Conservation (phyloP, 2,329 filamentous ascomycete species). For the Pyrenophora tritici-repentis region DNA sequence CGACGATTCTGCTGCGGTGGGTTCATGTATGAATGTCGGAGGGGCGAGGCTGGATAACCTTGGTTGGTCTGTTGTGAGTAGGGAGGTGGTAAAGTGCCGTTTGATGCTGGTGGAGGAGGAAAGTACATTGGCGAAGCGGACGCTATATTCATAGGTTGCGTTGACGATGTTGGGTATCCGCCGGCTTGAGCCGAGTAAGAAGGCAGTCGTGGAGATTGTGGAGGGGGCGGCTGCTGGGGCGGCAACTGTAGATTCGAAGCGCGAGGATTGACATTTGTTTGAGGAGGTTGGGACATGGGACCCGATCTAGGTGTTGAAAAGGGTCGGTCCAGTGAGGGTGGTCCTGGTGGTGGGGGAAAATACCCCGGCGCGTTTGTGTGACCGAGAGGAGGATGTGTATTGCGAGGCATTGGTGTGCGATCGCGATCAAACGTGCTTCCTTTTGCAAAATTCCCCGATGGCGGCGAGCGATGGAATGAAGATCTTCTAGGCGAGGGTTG, state of each 20-base stretch:
- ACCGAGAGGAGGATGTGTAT: conserved; percentile 26
- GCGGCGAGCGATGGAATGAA: conserved; percentile 30
- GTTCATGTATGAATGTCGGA: conserved; percentile 20
- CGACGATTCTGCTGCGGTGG: conserved; percentile 5
- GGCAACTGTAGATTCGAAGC: conserved; percentile 24
- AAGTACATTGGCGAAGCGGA: neutral
- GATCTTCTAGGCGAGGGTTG: conserved; percentile 20
- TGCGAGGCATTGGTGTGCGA: conserved; percentile 28
- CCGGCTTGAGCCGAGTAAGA: conserved; percentile 12
- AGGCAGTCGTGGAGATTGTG: conserved; percentile 12
- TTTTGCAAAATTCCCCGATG: conserved; percentile 11
- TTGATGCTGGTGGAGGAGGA: neutral
- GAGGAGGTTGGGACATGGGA: conserved; percentile 14
- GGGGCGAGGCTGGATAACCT: conserved; percentile 13
- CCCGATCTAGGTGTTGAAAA: conserved; percentile 31
- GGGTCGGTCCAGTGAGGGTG: conserved; percentile 35
- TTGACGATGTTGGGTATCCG: neutral
- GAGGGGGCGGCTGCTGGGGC: conserved; percentile 5
- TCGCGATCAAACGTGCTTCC: conserved; percentile 26
- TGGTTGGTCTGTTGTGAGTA: neutral
- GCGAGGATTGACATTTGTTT: conserved; percentile 14
- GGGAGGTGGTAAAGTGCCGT: neutral
- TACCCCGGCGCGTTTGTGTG: conserved; percentile 27
- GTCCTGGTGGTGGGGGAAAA: conserved; percentile 15
- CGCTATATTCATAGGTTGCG: conserved; percentile 6